Base-by-base conservation (phyloP, 1,284 basidiomycete species). In the Heterobasidion irregulare region DNA sequence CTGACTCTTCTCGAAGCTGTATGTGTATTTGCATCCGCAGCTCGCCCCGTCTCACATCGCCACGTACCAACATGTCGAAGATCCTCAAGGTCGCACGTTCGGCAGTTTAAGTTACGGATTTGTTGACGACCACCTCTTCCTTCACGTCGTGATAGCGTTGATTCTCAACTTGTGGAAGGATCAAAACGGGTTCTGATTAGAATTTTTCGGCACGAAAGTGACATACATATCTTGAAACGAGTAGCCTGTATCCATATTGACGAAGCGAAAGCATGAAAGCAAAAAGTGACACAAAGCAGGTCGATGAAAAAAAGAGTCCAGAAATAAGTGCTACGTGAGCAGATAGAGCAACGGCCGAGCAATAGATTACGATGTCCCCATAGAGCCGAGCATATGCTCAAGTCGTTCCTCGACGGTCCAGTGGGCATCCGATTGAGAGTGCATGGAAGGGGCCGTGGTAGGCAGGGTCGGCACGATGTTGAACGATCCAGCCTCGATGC, bases 401-500 rank as follows among this genome's bases (percentile, higher is more conserved):
- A 88, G 70, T 59, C 79, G 76, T 64, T 90, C 88, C 67, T 90
- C 88, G 9, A 89, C 77, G 18, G 83, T 84, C 82, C 82, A 84
- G 57, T 80, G 74, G 56, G 74, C 70, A 56, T 86, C 83, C 54
- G 78, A 70, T 35, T 81, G 82, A 36, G 86, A 82, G 56, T 72
- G 75, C 54, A 86, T 63, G 35, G 86, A 88, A 41, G 80, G 82
- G 49, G 79, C 73, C 43, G 81, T 83, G 64, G 81, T 60, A 68
- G 66, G 58, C 64, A 65, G 56, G 62, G 66, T 62, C 1, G 76
- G 72, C 35, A 71, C 64, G 64, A 90, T 82, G 64, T 90, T 91
- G 73, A 91, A 90, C 33, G 88, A 85, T 47, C 88, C 89, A 50
- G 87, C 77, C 61, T 92, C 89, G 73, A 82, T 80, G 43, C 82